Evolutionary conservation across 805 yeast genomes (phyloP).

Genomic region (Saccharomyces kudriavzevii): DNA sequence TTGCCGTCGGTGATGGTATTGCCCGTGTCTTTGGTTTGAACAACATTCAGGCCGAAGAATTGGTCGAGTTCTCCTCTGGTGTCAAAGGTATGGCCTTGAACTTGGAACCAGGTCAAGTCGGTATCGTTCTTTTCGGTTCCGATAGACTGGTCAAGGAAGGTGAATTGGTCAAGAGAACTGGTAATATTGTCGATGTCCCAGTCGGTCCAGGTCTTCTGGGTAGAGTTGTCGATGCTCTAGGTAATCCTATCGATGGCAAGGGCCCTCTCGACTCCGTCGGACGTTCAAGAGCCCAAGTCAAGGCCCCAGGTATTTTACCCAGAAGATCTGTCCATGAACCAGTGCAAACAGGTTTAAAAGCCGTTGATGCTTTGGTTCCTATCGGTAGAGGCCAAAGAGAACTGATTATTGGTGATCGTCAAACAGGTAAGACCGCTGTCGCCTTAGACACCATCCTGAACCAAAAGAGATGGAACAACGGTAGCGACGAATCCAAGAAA

Average conservation of each 20-base stretch:
- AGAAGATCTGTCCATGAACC: conserved; percentile 98
- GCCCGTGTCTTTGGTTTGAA: conserved; percentile 99
- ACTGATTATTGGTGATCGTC: conserved; percentile 99
- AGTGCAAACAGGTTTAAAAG: conserved; percentile 99
- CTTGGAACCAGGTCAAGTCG: conserved; percentile 99
- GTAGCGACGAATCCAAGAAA: conserved; percentile 92
- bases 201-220: conserved; percentile 98
- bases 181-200: conserved; percentile 98
- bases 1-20: conserved; percentile 99
- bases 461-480: conserved; percentile 98
- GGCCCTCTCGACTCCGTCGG: conserved; percentile 89
- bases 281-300: conserved; percentile 92
- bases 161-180: conserved; percentile 99
- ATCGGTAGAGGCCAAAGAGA: conserved; percentile 99
- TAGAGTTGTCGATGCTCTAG: conserved; percentile 98
- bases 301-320: conserved; percentile 99
- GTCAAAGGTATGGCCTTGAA: conserved; percentile 99
- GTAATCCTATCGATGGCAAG: conserved; percentile 99
- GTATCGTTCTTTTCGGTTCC: conserved; percentile 99
- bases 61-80: conserved; percentile 98
- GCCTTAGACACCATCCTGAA: conserved; percentile 96
- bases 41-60: conserved; percentile 99
- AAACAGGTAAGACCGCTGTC: conserved; percentile 99
- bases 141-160: conserved; percentile 98
- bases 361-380: conserved; percentile 98